Evolutionary conservation across 2,329 filamentous ascomycete species (phyloP).

Genomic region (Salinomyces thailandicus): DNA sequence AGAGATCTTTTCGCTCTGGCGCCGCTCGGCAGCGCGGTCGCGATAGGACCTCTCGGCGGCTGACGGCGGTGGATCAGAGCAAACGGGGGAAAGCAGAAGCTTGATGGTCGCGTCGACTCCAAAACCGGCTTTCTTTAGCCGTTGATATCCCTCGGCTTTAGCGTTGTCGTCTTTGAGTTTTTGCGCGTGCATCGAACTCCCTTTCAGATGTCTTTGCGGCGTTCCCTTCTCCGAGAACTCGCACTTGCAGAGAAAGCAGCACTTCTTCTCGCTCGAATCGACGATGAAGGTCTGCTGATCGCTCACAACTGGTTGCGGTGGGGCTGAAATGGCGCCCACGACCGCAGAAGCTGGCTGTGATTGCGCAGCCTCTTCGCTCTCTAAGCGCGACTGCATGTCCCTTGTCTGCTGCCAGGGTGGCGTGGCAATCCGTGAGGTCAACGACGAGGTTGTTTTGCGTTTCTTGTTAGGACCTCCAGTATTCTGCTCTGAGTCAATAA

Average conservation of each 20-base stretch:
- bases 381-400: slow-evolving; percentile 16
- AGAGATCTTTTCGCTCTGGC: slow-evolving; percentile 25
- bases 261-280: slow-evolving; percentile 9
- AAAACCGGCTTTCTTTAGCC: slow-evolving; percentile 11
- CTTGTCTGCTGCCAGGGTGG: slow-evolving; percentile 20
- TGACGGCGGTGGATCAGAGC: background rate
- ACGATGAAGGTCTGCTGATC: slow-evolving; percentile 7
- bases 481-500: too few relatives aligned
- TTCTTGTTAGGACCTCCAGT: too few relatives aligned
- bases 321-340: slow-evolving; percentile 5
- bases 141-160: slow-evolving; percentile 21
- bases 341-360: slow-evolving; percentile 5
- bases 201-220: slow-evolving; percentile 48
- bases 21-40: slow-evolving; percentile 58
- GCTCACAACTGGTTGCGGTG: background rate
- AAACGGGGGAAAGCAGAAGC: slow-evolving; percentile 3
- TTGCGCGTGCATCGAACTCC: slow-evolving; percentile 46
- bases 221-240: slow-evolving; percentile 8
- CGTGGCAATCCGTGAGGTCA: slow-evolving; percentile 13
- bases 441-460: slow-evolving; percentile 4
- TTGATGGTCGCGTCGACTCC: slow-evolving; percentile 11
- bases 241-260: slow-evolving; percentile 19
- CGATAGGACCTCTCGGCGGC: slow-evolving; percentile 36
- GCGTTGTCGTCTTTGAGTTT: slow-evolving; percentile 44
- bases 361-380: background rate